Evolutionary conservation across 1,284 basidiomycete genomes (phyloP).

Genomic region (Cryptococcus hybrid): DNA sequence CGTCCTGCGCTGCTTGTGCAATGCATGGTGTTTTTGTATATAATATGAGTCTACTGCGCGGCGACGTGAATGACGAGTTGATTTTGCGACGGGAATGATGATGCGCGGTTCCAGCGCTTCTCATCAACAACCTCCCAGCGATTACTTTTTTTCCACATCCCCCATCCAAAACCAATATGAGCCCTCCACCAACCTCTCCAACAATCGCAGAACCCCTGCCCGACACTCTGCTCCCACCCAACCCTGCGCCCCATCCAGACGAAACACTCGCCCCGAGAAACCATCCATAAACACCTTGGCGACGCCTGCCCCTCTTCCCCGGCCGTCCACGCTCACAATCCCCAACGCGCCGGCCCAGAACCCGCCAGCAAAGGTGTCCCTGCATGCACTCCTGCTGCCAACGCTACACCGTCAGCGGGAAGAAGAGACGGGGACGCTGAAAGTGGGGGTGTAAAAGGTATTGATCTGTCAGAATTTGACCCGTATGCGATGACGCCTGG

Average conservation of each 20-base stretch:
- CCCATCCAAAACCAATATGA: too few species aligned
- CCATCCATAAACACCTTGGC: not conserved
- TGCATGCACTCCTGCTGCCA: conserved; percentile 13
- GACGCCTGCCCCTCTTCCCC: conserved; percentile 3
- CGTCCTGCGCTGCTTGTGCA: not conserved
- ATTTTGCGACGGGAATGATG: too few species aligned
- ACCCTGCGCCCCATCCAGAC: too few species aligned
- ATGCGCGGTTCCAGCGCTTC: not conserved
- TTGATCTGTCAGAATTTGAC: conserved; percentile 43
- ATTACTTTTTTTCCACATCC: too few species aligned
- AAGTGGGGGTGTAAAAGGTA: not conserved
- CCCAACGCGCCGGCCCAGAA: conserved; percentile 19
- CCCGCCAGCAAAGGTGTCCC: conserved; percentile 13
- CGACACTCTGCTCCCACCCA: too few species aligned
- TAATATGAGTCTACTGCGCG: too few species aligned
- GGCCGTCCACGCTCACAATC: not conserved
- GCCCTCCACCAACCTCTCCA: too few species aligned
- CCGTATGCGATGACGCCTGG: conserved; percentile 36
- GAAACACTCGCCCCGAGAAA: not conserved
- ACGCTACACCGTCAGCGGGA: conserved; percentile 9
- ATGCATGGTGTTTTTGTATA: not conserved
- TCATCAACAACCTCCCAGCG: not conserved
- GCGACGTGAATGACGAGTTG: too few species aligned
- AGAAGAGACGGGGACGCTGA: not conserved
- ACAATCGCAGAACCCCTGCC: too few species aligned